Evolutionary conservation across 1,139 yeast species (phyloP), one percentile per base, ranked within the genome.

Genomic region (Geotrichum aggregatum): DNA sequence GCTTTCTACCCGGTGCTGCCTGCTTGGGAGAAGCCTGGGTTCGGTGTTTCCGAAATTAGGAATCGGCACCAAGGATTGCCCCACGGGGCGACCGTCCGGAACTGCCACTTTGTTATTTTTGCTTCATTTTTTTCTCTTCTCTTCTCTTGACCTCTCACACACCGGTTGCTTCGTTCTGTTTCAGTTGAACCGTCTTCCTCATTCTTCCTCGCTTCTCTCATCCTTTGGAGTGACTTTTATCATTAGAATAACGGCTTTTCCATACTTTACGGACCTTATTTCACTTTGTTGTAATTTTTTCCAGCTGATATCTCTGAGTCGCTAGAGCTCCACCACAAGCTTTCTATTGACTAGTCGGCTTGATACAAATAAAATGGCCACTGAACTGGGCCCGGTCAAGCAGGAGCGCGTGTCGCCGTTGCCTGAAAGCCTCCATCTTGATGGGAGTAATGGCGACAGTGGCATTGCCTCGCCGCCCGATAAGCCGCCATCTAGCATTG

Each of bases 61-160:
- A 40, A 40, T 40, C 44, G 44, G 44, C 31, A 28, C 44, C 33
- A 18, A 21, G 28, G 22, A 22, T 16, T 40, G 44, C 24, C 31
- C 44, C 44, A 40, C 33, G 35, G 35, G 44, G 40, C 43, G 50
- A 40, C 52, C 47, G 52, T 21, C 40, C 47, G 52, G 47, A 41
- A 41, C 44, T n/a, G 44, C 44, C 35, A 26, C 44, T 28, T 39
- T 39, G 13, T 19, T 5, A 5, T 24, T 24, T 24, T n/a, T 22
- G 24, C 38, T 33, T 13, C 11, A 34, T 44, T 38, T 43, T 36
- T 38, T 36, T 36, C 34, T 21, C 30, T 36, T 21, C 30, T 40
- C 31, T 44, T 44, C 22, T 39, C 22, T 18, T 24, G 21, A 21
- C 36, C 36, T 30, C 26, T 42, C 14, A 13, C 36, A 26, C n/a